A percentile compares a stretch with the other conserved stretches of the same genome.
Evolutionary conservation across 805 yeast genomes (phyloP).

Genomic region (Kuraishia ogatae): DNA sequence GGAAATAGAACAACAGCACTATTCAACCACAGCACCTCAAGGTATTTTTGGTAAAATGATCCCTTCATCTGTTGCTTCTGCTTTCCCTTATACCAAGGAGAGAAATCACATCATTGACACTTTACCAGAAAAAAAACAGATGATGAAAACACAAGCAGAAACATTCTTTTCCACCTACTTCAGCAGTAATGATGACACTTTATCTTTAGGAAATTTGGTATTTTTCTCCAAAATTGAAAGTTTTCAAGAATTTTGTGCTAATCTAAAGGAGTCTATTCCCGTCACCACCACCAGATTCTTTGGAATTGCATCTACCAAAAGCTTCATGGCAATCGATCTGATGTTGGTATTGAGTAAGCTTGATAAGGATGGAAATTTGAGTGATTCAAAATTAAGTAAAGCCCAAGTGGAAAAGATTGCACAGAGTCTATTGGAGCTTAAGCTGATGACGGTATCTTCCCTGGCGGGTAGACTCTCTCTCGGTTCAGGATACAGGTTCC

Average conservation of each 20-base stretch:
- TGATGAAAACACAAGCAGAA: not conserved
- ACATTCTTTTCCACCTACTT: not conserved
- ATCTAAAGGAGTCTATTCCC: not conserved
- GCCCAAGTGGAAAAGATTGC: conserved; percentile 11
- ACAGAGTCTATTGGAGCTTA: conserved; percentile 9
- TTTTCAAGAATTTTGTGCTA: not conserved
- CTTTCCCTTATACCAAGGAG: not conserved
- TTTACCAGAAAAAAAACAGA: not conserved
- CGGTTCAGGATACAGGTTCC: conserved; percentile 8
- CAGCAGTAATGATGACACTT: not conserved
- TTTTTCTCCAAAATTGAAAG: not conserved
- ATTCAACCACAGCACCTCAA: not conserved
- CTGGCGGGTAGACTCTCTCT: not conserved
- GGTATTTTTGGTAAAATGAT: not conserved
- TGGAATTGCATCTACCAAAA: not conserved
- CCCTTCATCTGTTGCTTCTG: not conserved
- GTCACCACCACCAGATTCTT: not conserved
- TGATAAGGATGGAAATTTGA: not conserved
- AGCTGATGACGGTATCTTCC: conserved; percentile 1
- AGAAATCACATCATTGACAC: not conserved
- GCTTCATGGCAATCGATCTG: not conserved
- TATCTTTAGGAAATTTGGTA: not conserved
- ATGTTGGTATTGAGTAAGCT: not conserved
- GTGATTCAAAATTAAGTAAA: conserved; percentile 1
- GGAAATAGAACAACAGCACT: not conserved